Percentiles rank a stretch among this genome's conserved stretches.
These are phyloP conservation scores for Saccharomyces hybrid DNA, from an alignment of 1,139 yeast species.

Conservation along the genomic window DNA sequence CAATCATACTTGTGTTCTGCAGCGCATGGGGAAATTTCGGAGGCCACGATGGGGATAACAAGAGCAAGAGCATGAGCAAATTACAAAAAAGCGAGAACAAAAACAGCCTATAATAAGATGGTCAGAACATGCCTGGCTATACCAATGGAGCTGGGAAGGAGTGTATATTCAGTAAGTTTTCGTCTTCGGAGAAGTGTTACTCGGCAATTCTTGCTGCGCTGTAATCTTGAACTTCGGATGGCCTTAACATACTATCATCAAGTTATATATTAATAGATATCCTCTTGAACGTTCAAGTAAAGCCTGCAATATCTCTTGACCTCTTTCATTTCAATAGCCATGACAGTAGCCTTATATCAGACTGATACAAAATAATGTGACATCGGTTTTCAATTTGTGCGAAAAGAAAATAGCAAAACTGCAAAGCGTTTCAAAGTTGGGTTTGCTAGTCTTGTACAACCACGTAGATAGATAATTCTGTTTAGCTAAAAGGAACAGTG, in stretches of 20 bases:
- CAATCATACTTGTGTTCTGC: not conserved
- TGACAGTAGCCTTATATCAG: not conserved
- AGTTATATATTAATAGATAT: not conserved
- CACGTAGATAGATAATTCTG: not conserved
- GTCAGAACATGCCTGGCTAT: not conserved
- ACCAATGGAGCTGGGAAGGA: not conserved
- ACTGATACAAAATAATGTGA: not conserved
- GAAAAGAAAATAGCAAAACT: not conserved
- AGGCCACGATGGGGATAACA: not conserved
- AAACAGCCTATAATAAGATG: not conserved
- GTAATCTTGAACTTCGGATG: not conserved
- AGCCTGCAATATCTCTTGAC: not conserved
- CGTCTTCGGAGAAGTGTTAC: not conserved
- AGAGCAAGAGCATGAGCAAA: not conserved
- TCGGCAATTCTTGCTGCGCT: not conserved
- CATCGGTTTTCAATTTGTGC: not conserved
- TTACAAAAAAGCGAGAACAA: not conserved
- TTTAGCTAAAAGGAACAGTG: not conserved
- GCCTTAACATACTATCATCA: not conserved
- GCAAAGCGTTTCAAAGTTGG: not conserved
- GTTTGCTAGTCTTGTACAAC: not conserved
- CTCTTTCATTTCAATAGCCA: not conserved
- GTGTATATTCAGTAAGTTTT: not conserved
- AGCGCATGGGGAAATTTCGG: constrained; percentile 1
- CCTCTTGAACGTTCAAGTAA: not conserved